Evolutionary conservation across 2,329 filamentous ascomycete genomes (phyloP).

Genomic region (Aspergillus unguis): DNA sequence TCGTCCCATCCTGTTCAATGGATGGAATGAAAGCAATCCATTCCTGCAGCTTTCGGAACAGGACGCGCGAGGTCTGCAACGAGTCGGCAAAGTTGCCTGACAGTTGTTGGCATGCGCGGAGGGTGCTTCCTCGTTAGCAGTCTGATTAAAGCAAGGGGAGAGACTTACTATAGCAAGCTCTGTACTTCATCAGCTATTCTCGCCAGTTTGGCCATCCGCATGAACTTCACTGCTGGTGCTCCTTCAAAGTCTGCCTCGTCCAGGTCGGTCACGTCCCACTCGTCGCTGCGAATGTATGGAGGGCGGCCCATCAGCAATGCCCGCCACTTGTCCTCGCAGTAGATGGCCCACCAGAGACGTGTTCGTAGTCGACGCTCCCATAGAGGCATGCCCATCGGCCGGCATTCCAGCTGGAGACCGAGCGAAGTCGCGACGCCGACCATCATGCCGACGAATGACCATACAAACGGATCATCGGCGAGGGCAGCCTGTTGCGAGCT

Average conservation of each 20-base stretch:
- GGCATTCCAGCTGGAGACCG: conserved; percentile 37
- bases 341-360: conserved; percentile 42
- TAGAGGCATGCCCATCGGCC: conserved; percentile 36
- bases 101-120: conserved; percentile 29
- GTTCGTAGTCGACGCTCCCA: conserved; percentile 39
- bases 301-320: conserved; percentile 37
- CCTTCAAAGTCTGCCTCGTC: conserved; percentile 27
- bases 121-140: conserved; percentile 20
- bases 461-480: conserved; percentile 34
- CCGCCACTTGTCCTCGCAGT: conserved; percentile 40
- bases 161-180: conserved; percentile 30
- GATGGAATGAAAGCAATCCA: conserved; percentile 23
- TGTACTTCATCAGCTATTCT: conserved; percentile 32
- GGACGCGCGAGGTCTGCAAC: conserved; percentile 25
- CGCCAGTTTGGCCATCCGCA: conserved; percentile 16
- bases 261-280: conserved; percentile 36
- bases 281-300: conserved; percentile 32
- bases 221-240: not conserved
- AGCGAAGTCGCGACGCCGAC: conserved; percentile 34
- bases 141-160: not conserved
- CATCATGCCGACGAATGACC: conserved; percentile 37
- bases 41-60: conserved; percentile 28
- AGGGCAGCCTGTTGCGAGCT: conserved; percentile 22
- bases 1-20: not conserved
- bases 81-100: conserved; percentile 30